Base-by-base conservation (phyloP, 1,284 basidiomycete genomes). In the Ceratobasidium sp. region DNA sequence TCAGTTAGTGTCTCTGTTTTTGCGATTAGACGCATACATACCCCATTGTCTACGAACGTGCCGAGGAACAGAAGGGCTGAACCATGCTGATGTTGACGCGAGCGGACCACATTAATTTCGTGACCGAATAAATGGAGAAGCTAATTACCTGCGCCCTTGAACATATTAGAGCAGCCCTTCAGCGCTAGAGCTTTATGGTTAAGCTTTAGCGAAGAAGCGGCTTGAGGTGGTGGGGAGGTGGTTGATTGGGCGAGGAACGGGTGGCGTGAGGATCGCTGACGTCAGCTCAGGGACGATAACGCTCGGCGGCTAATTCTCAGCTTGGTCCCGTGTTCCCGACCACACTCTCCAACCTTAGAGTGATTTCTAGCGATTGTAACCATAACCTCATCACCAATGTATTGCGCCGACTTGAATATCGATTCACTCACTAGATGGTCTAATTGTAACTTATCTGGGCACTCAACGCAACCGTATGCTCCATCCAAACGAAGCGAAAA, bases 31-130 rank as follows among this genome's bases (percentile, higher is more conserved):
- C 62, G 73, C 62, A 75, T 66, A 75, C 73, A 75, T 62, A 75
- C 73, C 57, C 73, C 73, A 75, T 54, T 65, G 73, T 52, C 73
- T 46, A 13, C 73, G 73, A 66, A 75, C 50, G 44, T 75, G 62
- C 46, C 50, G 46, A 42, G 73, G 73, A 46, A 75, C 73, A n/a
- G 73, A 65, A 28, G 73, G 73, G 23, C 73, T 75, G 50, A 75
- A 75, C 73, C 73, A 75, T 38, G 73, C 73, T 75, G 23, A 38
- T 15, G n/a, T 28, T 33, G 33, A 33, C 46, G 23, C 46, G 23
- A 67, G 40, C 38, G 7, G 59, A 20, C 12, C 15, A 52, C 3
- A 28, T 48, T 64, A 50, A n/a, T 70, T 42, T 13, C n/a, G 46
- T 9, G 28, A 33, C 7, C 64, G 1, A 44, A 13, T n/a, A 42